These are phyloP conservation scores for Pyrenula aspistea DNA, from an alignment of 495 filamentous ascomycete genomes.

Conservation along the genomic window DNA sequence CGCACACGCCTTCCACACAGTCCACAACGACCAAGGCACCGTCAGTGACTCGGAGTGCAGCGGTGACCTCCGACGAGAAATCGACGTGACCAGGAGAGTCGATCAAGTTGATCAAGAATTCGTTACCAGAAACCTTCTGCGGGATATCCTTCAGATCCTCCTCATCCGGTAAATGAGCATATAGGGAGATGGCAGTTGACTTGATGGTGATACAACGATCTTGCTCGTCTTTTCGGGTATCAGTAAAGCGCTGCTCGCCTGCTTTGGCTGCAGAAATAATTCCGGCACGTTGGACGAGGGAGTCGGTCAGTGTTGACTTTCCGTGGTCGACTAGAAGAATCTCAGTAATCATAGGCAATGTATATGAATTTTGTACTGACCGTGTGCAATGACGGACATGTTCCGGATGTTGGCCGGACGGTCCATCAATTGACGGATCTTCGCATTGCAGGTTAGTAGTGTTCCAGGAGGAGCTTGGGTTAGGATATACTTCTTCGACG, in stretches of 20 bases:
- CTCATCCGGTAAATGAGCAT: constrained; percentile 65
- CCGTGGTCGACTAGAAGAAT: constrained; percentile 76
- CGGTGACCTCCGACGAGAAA: constrained; percentile 99
- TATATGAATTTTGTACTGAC: constrained; percentile 27
- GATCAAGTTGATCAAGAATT: constrained; percentile 99
- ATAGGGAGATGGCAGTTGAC: constrained; percentile 98
- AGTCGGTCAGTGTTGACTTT: constrained; percentile 98
- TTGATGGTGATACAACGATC: constrained; percentile 99
- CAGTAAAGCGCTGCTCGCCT: constrained; percentile 88
- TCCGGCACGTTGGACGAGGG: constrained; percentile 96
- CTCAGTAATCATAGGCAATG: background rate
- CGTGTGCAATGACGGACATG: constrained; percentile 99
- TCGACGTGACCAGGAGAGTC: constrained; percentile 99
- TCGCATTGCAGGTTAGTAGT: constrained; percentile 6
- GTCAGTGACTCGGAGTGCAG: constrained; percentile 98
- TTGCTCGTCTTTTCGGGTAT: constrained; percentile 95
- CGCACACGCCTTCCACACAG: constrained; percentile 97
- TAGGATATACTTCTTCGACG: constrained; percentile 67
- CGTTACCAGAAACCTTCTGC: constrained; percentile 73
- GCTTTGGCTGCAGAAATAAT: constrained; percentile 98
- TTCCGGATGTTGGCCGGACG: constrained; percentile 93
- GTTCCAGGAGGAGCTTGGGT: background rate
- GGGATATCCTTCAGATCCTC: constrained; percentile 95
- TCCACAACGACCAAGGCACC: constrained; percentile 99
- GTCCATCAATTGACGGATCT: constrained; percentile 96